phyloP scores from a whole-genome alignment of 306 rosid species.

The Ormosia emarginata region DNA sequence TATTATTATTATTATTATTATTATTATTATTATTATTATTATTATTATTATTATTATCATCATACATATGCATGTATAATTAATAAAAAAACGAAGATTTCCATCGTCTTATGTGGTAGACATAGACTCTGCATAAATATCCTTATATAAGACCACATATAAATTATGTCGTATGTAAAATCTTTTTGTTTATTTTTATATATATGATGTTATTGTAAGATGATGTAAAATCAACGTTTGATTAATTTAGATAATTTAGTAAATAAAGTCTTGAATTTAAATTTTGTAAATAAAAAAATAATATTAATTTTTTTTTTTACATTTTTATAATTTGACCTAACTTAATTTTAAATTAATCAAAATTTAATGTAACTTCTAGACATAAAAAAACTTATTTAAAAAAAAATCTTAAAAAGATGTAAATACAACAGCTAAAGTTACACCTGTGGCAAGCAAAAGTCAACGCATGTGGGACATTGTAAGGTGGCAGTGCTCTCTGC shows the following conservation, averaged over 20 bases:
- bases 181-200: background rate
- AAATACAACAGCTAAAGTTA: background rate
- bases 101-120: background rate
- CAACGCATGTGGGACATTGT: background rate
- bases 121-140: background rate
- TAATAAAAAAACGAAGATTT: background rate
- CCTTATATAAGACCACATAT: background rate
- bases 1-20: too few relatives aligned
- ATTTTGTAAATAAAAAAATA: too few relatives aligned
- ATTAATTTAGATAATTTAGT: too few relatives aligned
- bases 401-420: background rate
- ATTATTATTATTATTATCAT: too few relatives aligned
- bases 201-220: background rate
- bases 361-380: too few relatives aligned
- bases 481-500: background rate
- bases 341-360: too few relatives aligned
- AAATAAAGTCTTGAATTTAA: too few relatives aligned
- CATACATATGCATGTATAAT: background rate
- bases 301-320: too few relatives aligned
- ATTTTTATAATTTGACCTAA: too few relatives aligned
- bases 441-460: background rate
- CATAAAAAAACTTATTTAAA: too few relatives aligned
- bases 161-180: background rate
- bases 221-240: too few relatives aligned
- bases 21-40: too few relatives aligned